phyloP scores from a whole-genome alignment of 352 stramenopile genomes.

The Plasmopara muralis region DNA sequence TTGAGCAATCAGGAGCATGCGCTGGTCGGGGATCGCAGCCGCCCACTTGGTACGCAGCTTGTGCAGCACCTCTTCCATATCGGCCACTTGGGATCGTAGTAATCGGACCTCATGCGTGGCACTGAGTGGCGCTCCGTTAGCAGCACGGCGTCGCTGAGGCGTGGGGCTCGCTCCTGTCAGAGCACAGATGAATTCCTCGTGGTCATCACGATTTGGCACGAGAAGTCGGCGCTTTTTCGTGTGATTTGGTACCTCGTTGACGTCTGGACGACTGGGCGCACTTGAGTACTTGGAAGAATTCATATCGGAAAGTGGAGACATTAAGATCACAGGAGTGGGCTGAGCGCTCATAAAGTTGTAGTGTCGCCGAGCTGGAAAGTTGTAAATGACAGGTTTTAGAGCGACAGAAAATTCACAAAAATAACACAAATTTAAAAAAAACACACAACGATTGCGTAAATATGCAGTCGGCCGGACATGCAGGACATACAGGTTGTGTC shows the following conservation, averaged over 20 bases:
- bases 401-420: too few relatives aligned
- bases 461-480: too few relatives aligned
- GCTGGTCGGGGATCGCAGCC: slow-evolving; percentile 6
- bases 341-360: slow-evolving; percentile 9
- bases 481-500: too few relatives aligned
- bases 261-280: slow-evolving; percentile 10
- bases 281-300: slow-evolving; percentile 5
- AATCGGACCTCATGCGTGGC: slow-evolving; percentile 31
- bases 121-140: slow-evolving; percentile 20
- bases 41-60: slow-evolving; percentile 20
- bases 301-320: slow-evolving; percentile 14
- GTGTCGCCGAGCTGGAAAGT: slow-evolving; percentile 8
- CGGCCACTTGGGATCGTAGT: slow-evolving; percentile 27
- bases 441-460: too few relatives aligned
- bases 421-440: too few relatives aligned
- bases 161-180: slow-evolving; percentile 12
- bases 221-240: slow-evolving; percentile 18
- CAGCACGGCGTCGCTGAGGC: slow-evolving; percentile 10
- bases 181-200: slow-evolving; percentile 10
- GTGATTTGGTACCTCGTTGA: neutral
- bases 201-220: slow-evolving; percentile 3
- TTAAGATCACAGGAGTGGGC: slow-evolving; percentile 15
- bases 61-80: slow-evolving; percentile 28
- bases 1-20: slow-evolving; percentile 19
- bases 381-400: slow-evolving; percentile 10